These are phyloP conservation scores for Cornus suecica DNA, from an alignment of 148 eudicot species.

Conservation along the genomic window DNA sequence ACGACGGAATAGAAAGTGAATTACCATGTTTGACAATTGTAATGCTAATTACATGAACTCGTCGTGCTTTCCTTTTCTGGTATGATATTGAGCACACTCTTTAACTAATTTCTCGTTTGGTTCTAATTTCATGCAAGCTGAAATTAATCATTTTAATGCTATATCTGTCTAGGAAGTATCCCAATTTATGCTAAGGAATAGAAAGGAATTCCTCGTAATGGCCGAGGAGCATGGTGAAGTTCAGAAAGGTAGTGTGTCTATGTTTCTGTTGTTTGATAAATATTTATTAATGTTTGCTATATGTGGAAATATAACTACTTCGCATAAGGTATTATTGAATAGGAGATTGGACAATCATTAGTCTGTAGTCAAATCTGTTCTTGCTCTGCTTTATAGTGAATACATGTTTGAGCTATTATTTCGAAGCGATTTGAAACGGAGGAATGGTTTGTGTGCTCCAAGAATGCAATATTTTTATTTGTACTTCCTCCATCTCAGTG, in stretches of 20 bases:
- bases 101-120: not conserved
- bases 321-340: not conserved
- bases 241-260: slow-evolving; percentile 50
- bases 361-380: not conserved
- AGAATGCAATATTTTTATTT: too few species aligned
- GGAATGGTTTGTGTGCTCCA: not conserved
- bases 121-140: not conserved
- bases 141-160: slow-evolving; percentile 1
- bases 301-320: not conserved
- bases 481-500: too few species aligned
- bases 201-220: slow-evolving; percentile 95
- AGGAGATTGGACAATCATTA: not conserved
- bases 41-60: slow-evolving; percentile 77
- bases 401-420: not conserved
- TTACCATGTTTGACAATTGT: slow-evolving; percentile 76
- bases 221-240: slow-evolving; percentile 69
- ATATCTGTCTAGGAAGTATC: slow-evolving; percentile 69
- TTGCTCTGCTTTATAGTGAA: not conserved
- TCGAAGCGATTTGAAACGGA: not conserved
- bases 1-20: slow-evolving; percentile 93
- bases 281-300: not conserved
- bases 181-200: slow-evolving; percentile 83
- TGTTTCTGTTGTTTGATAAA: not conserved
- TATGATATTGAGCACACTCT: slow-evolving; percentile 23
- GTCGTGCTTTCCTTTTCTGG: slow-evolving; percentile 96